phyloP scores from a whole-genome alignment of 2,329 filamentous ascomycete genomes.

The Diaporthe vexans region DNA sequence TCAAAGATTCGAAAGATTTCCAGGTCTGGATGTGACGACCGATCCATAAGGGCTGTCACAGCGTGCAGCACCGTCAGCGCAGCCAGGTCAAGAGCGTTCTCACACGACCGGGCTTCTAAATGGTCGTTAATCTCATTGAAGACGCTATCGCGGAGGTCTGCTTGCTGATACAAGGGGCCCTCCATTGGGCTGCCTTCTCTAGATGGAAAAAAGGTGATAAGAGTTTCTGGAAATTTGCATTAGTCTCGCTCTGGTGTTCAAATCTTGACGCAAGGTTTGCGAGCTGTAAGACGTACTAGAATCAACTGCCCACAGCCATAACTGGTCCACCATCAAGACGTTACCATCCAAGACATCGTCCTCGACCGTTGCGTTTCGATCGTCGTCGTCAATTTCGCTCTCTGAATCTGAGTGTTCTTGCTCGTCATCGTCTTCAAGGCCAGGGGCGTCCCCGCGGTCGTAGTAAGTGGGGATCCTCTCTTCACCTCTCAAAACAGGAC shows the following conservation, averaged over 20 bases:
- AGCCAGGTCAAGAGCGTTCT: slow-evolving; percentile 70
- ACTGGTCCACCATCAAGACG: slow-evolving; percentile 72
- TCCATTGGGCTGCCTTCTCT: slow-evolving; percentile 65
- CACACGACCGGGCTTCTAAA: slow-evolving; percentile 62
- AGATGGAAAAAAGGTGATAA: slow-evolving; percentile 65
- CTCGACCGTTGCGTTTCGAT: slow-evolving; percentile 44
- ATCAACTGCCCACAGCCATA: slow-evolving; percentile 69
- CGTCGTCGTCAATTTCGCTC: slow-evolving; percentile 14
- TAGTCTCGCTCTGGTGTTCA: neutral
- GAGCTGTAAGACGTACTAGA: slow-evolving; percentile 54
- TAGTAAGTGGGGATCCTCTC: neutral
- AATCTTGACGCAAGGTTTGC: rapidly evolving
- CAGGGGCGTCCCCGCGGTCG: neutral
- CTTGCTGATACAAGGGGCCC: slow-evolving; percentile 66
- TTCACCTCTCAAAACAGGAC: neutral
- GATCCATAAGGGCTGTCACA: slow-evolving; percentile 69
- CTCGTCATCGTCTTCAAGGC: slow-evolving; percentile 29
- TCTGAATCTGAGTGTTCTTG: neutral
- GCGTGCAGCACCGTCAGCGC: slow-evolving; percentile 70
- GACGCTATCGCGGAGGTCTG: slow-evolving; percentile 71
- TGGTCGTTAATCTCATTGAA: slow-evolving; percentile 76
- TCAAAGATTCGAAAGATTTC: slow-evolving; percentile 68
- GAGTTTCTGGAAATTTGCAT: slow-evolving; percentile 53
- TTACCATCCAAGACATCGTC: slow-evolving; percentile 59
- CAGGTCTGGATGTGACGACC: slow-evolving; percentile 68